Evolutionary conservation across 495 filamentous ascomycete species (phyloP).

Genomic region (Parachaetomium inaequale): DNA sequence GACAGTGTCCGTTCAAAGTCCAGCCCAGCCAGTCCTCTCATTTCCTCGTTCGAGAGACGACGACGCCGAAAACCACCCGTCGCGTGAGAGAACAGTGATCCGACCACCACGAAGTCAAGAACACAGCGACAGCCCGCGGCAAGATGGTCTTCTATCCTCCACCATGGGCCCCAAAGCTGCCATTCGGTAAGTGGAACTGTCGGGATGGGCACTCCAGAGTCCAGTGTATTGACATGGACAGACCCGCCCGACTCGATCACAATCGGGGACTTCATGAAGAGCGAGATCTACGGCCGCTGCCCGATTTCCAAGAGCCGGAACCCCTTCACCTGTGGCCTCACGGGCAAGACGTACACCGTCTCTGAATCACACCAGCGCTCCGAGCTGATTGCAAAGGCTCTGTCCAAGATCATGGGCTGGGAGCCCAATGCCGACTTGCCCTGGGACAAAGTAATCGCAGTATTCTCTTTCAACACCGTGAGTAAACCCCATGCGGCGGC

Average conservation of each 20-base stretch:
- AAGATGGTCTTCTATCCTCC: constrained; percentile 79
- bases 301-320: constrained; percentile 61
- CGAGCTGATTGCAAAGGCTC: constrained; percentile 63
- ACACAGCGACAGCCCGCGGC: not conserved
- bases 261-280: constrained; percentile 74
- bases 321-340: constrained; percentile 79
- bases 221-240: constrained; percentile 18
- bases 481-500: constrained; percentile 16
- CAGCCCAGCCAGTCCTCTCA: not conserved
- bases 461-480: constrained; percentile 82
- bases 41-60: not conserved
- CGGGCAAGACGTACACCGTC: constrained; percentile 66
- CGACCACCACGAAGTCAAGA: not conserved
- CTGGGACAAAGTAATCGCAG: constrained; percentile 79
- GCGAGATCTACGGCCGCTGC: constrained; percentile 66
- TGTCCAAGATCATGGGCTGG: constrained; percentile 74
- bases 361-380: constrained; percentile 64
- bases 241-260: constrained; percentile 72
- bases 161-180: constrained; percentile 63
- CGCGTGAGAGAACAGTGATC: not conserved
- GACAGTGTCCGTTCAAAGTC: too few species aligned
- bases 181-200: constrained; percentile 42
- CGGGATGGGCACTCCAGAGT: not conserved
- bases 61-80: not conserved
- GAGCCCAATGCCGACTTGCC: constrained; percentile 67